Evolutionary conservation across 306 rosid genomes (phyloP).

Genomic region (Datisca glomerata): DNA sequence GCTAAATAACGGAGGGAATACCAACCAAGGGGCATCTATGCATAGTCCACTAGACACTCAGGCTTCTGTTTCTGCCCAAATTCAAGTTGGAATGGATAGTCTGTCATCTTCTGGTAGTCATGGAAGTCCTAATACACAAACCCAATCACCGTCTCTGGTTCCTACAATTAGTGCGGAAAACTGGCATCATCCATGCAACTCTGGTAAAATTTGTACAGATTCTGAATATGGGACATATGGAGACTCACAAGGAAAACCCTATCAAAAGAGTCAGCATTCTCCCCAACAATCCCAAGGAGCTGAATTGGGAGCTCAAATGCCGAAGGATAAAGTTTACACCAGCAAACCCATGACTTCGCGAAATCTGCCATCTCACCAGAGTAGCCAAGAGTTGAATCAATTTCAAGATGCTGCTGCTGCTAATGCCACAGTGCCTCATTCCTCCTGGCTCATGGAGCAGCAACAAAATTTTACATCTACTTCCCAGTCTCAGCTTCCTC

Average conservation of each 20-base stretch:
- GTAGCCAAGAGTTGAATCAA: slow-evolving; percentile 22
- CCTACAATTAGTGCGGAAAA: slow-evolving; percentile 28
- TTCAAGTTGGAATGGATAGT: slow-evolving; percentile 23
- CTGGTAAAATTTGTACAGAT: slow-evolving; percentile 35
- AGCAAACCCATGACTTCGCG: slow-evolving; percentile 20
- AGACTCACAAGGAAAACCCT: slow-evolving; percentile 31
- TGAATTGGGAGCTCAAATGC: slow-evolving; percentile 30
- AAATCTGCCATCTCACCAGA: slow-evolving; percentile 36
- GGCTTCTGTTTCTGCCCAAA: slow-evolving; percentile 30
- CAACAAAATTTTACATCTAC: slow-evolving; percentile 24
- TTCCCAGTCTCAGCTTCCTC: slow-evolving; percentile 39
- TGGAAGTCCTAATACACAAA: slow-evolving; percentile 21
- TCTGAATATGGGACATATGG: slow-evolving; percentile 27
- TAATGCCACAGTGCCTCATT: slow-evolving; percentile 18
- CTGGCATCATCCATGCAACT: slow-evolving; percentile 26
- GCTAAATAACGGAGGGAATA: too few relatives aligned
- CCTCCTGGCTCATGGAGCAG: slow-evolving; percentile 46
- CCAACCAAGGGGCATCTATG: slow-evolving; percentile 18
- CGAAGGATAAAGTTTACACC: slow-evolving; percentile 26
- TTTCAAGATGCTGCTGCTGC: slow-evolving; percentile 14
- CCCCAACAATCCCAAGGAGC: slow-evolving; percentile 26
- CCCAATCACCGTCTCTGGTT: slow-evolving; percentile 23
- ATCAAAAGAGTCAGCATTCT: slow-evolving; percentile 28
- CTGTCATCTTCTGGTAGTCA: slow-evolving; percentile 23
- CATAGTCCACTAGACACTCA: slow-evolving; percentile 24